phyloP scores from a whole-genome alignment of 164 flowering plant species.

The Stephania cephalantha region DNA sequence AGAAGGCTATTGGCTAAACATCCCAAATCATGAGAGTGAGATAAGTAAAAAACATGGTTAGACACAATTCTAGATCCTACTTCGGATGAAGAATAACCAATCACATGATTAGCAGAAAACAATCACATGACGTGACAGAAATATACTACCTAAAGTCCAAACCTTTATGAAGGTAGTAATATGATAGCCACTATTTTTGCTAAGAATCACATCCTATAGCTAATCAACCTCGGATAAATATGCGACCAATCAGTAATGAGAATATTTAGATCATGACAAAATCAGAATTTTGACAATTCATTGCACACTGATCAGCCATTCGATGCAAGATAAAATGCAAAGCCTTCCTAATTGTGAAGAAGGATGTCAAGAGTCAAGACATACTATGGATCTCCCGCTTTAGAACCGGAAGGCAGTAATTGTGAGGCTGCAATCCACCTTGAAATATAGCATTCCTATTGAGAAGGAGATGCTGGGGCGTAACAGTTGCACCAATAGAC shows the following conservation, averaged over 20 bases:
- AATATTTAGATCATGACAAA: neutral
- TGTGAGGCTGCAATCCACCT: slow-evolving; percentile 95
- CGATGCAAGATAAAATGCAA: neutral
- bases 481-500: slow-evolving; percentile 89
- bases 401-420: slow-evolving; percentile 94
- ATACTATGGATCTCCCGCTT: slow-evolving; percentile 90
- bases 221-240: neutral
- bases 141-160: no score
- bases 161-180: no score
- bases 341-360: neutral
- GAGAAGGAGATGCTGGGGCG: slow-evolving; percentile 93
- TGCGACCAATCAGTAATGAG: neutral
- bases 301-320: neutral
- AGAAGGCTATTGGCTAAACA: no score
- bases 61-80: no score
- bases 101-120: no score
- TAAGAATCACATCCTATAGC: no score
- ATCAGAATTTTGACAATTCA: neutral
- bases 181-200: no score
- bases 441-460: slow-evolving; percentile 88
- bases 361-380: slow-evolving; percentile 20
- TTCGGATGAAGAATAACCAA: no score
- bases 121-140: no score
- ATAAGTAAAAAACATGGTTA: no score
- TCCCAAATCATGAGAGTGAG: no score